Percentiles rank a stretch among this genome's conserved stretches.
These are phyloP conservation scores for Saccharum hybrid DNA, from an alignment of 202 grass and related monocot genomes.

Conservation along the genomic window DNA sequence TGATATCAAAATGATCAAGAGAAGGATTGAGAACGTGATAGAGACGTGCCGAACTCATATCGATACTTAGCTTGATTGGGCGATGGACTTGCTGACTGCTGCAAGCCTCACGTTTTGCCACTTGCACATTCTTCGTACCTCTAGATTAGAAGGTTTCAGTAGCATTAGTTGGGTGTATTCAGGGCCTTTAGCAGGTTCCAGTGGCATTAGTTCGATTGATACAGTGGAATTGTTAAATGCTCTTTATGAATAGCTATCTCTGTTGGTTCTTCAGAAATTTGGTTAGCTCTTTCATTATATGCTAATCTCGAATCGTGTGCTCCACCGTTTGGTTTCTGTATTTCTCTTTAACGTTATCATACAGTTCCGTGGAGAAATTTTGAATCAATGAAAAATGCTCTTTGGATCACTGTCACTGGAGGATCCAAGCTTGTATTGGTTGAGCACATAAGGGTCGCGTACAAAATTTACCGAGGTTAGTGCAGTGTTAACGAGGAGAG, in stretches of 20 bases:
- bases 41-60: constrained; percentile 64
- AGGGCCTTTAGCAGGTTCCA: background rate
- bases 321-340: background rate
- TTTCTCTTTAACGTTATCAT: background rate
- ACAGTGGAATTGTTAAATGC: background rate
- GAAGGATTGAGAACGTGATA: constrained; percentile 75
- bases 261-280: background rate
- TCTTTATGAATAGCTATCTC: background rate
- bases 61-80: constrained; percentile 67
- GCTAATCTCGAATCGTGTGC: background rate
- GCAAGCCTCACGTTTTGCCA: background rate
- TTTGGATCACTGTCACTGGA: background rate
- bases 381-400: background rate
- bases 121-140: background rate
- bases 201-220: background rate
- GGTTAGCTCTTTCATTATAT: background rate
- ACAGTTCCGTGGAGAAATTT: background rate
- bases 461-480: too few species aligned
- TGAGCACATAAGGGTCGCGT: background rate
- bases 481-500: too few species aligned
- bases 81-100: background rate
- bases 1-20: constrained; percentile 93
- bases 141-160: background rate
- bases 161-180: background rate
- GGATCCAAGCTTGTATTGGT: background rate